Conservation (phyloP, 805 yeast species). For the Pichia kluyveri region DNA sequence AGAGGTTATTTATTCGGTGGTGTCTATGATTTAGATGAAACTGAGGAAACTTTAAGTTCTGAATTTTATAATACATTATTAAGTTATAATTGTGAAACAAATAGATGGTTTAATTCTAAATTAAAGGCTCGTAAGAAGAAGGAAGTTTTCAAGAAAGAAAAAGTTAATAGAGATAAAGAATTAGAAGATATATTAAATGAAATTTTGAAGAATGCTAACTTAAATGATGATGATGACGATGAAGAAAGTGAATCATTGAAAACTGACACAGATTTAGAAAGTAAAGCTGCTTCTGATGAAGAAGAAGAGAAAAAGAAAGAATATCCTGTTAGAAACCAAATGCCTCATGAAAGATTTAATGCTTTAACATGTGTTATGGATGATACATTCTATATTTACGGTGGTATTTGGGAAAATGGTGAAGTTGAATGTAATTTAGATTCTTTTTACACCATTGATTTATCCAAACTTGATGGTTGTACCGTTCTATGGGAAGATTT, state of each 20-base stretch:
- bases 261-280: slow-evolving; percentile 29
- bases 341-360: slow-evolving; percentile 88
- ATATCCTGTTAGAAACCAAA: slow-evolving; percentile 46
- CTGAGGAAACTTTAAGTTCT: slow-evolving; percentile 85
- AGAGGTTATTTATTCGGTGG: slow-evolving; percentile 94
- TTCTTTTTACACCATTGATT: slow-evolving; percentile 76
- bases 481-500: slow-evolving; percentile 87
- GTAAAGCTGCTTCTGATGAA: slow-evolving; percentile 20
- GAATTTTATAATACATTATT: slow-evolving; percentile 72
- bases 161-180: slow-evolving; percentile 61
- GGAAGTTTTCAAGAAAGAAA: slow-evolving; percentile 32
- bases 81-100: slow-evolving; percentile 76
- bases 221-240: slow-evolving; percentile 36
- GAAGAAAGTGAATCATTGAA: slow-evolving; percentile 23
- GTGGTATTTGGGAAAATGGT: slow-evolving; percentile 85
- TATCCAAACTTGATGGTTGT: slow-evolving; percentile 81
- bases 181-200: slow-evolving; percentile 73
- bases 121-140: slow-evolving; percentile 55
- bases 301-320: slow-evolving; percentile 30
- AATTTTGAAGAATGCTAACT: slow-evolving; percentile 63
- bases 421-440: slow-evolving; percentile 81
- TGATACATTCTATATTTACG: slow-evolving; percentile 74
- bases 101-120: slow-evolving; percentile 76
- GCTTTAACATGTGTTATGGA: slow-evolving; percentile 78
- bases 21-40: slow-evolving; percentile 89